Base-by-base conservation (phyloP, 1,284 basidiomycete genomes). In the Ceratobasidium sp. region DNA sequence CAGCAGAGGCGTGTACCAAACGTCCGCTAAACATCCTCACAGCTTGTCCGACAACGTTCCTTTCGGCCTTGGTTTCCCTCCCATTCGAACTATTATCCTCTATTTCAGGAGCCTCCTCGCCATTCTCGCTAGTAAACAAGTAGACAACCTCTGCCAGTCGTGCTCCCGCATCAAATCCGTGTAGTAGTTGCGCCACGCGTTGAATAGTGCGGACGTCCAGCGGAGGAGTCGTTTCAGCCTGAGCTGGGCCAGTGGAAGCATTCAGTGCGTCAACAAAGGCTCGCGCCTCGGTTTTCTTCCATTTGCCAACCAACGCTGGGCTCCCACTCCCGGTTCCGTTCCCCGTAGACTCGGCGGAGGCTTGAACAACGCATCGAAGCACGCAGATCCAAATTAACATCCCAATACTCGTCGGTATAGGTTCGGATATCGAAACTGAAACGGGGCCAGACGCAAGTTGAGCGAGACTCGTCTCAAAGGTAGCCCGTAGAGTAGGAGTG, bases 261-360 rank as follows among this genome's bases (percentile, higher is more conserved):
- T 83, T 80, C 81, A 91, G 88, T 13, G 89, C 87, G 0, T 88
- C 86, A 33, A 96, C 86, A 80, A 94, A 88, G n/a, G 91, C 90
- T 3, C 84, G 86, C 1, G 90, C 91, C 83, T 96, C 95, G 18
- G 84, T 85, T 68, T 85, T 86, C 0, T 91, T 92, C 95, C 95
- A 96, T 66, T 88, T 88, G 82, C 92, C 92, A 79, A 87, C 87
- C 79, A 91, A 88, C 44, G 89, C 87, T 26, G 90, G 90, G 81
- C 88, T 90, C 79, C 85, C 89, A 26, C 84, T 83, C 0, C 81
- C 85, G 26, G 83, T 86, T 80, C 89, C 81, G 49, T 90, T 89
- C 26, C 92, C 88, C 3, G 20, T 6, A 6, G 44, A 67, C 3
- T 81, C 80, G 79, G 90, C 87, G 53, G 91, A 84, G 1, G 84